Evolutionary conservation across 805 yeast genomes (phyloP).

Genomic region (Suhomyces xylopsoci): DNA sequence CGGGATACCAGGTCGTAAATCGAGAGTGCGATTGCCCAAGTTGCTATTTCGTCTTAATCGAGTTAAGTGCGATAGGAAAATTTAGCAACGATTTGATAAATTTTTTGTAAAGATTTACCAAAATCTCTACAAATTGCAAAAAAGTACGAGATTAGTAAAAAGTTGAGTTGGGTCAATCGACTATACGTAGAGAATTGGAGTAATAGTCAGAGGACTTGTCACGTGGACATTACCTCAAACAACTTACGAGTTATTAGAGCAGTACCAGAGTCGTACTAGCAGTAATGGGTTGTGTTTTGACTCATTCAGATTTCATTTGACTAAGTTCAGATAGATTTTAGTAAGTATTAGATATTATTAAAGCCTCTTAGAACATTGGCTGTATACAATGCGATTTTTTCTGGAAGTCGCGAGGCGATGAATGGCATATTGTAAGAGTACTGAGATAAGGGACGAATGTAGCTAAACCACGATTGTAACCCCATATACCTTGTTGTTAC

Average conservation of each 20-base stretch:
- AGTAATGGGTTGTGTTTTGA: background rate
- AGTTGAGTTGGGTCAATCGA: background rate
- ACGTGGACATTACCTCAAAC: background rate
- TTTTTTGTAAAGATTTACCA: background rate
- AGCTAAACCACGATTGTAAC: background rate
- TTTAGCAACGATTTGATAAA: background rate
- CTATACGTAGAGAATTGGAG: background rate
- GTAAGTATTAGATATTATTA: background rate
- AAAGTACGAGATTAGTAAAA: background rate
- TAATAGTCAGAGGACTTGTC: background rate
- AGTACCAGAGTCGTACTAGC: too few species aligned
- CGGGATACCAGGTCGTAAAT: background rate
- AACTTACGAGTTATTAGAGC: background rate
- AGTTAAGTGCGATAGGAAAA: background rate
- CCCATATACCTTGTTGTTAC: too few species aligned
- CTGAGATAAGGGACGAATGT: background rate
- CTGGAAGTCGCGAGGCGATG: background rate
- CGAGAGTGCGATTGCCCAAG: background rate
- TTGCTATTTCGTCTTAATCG: background rate
- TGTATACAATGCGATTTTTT: background rate
- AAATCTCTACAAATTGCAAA: background rate
- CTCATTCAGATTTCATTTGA: background rate
- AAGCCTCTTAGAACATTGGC: background rate
- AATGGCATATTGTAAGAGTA: background rate
- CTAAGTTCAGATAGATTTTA: background rate